Percentiles rank a stretch among this genome's conserved stretches.
These are phyloP conservation scores for Albophoma yamanashiensis DNA, from an alignment of 2,329 filamentous ascomycete species.

Conservation along the genomic window DNA sequence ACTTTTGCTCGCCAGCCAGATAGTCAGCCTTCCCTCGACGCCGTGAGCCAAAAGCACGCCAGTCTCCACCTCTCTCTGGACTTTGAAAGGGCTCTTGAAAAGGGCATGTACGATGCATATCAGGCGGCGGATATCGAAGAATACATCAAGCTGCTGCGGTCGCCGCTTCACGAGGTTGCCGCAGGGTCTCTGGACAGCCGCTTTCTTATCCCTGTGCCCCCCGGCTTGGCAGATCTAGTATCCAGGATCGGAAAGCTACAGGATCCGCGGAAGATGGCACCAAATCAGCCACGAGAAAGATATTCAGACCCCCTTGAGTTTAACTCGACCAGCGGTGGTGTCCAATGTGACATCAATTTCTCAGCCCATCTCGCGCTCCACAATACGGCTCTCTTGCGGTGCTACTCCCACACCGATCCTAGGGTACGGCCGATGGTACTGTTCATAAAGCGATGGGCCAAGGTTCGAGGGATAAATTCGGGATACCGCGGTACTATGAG, in stretches of 20 bases:
- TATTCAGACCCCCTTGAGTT: conserved; percentile 61
- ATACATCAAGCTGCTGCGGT: conserved; percentile 41
- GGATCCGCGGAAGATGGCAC: conserved; percentile 37
- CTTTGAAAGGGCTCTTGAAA: conserved; percentile 41
- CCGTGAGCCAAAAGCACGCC: conserved; percentile 39
- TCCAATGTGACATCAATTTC: conserved; percentile 89
- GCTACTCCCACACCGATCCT: conserved; percentile 70
- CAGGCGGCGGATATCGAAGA: conserved; percentile 26
- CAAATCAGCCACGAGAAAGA: conserved; percentile 41
- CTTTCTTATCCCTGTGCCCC: conserved; percentile 24
- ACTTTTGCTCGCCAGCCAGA: conserved; percentile 6
- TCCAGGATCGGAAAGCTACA: conserved; percentile 32
- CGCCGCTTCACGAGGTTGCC: conserved; percentile 16
- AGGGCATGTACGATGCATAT: conserved; percentile 30
- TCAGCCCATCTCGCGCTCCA: conserved; percentile 73
- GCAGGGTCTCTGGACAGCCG: conserved; percentile 6
- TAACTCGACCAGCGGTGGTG: conserved; percentile 64
- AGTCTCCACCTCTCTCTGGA: conserved; percentile 44
- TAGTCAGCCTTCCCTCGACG: conserved; percentile 21
- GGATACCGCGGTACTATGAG: conserved; percentile 78
- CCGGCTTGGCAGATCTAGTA: conserved; percentile 22
- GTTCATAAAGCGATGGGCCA: conserved; percentile 88
- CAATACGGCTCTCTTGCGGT: conserved; percentile 73
- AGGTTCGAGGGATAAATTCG: conserved; percentile 73
- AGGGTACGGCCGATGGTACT: conserved; percentile 70